Evolutionary conservation across 2,329 filamentous ascomycete species (phyloP).

Genomic region (Colletotrichum shisoi): DNA sequence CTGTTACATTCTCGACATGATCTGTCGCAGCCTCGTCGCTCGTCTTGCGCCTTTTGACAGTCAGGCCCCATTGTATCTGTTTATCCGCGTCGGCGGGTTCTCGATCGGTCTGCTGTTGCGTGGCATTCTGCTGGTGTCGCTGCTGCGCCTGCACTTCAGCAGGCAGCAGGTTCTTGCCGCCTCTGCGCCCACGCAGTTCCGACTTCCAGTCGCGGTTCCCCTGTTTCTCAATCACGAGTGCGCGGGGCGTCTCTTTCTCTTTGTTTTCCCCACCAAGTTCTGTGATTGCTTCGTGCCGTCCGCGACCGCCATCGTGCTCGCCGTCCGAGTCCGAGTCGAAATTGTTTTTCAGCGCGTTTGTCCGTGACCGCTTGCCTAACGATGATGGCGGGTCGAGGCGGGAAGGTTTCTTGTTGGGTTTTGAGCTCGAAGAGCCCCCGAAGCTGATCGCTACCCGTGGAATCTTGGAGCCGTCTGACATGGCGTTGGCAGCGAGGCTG

Average conservation of each 20-base stretch:
- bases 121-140: slow-evolving; percentile 51
- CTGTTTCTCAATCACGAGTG: slow-evolving; percentile 65
- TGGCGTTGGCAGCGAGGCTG: slow-evolving; percentile 4
- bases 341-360: slow-evolving; percentile 55
- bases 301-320: slow-evolving; percentile 40
- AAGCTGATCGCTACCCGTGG: slow-evolving; percentile 40
- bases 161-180: slow-evolving; percentile 66
- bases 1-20: slow-evolving; percentile 35
- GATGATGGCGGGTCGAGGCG: slow-evolving; percentile 49
- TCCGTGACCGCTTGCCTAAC: slow-evolving; percentile 59
- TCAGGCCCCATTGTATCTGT: slow-evolving; percentile 65
- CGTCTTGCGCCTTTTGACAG: slow-evolving; percentile 57
- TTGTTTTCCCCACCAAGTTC: slow-evolving; percentile 58
- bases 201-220: slow-evolving; percentile 70
- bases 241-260: slow-evolving; percentile 46
- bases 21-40: slow-evolving; percentile 61
- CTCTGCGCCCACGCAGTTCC: slow-evolving; percentile 57
- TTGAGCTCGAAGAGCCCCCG: slow-evolving; percentile 32
- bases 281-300: slow-evolving; percentile 58
- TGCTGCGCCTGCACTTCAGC: slow-evolving; percentile 59
- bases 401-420: slow-evolving; percentile 22
- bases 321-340: slow-evolving; percentile 53
- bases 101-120: slow-evolving; percentile 44
- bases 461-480: slow-evolving; percentile 35
- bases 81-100: slow-evolving; percentile 58